These are phyloP conservation scores for Coelastrella sp. DNA, from an alignment of 139 green algal genomes.

Conservation along the genomic window DNA sequence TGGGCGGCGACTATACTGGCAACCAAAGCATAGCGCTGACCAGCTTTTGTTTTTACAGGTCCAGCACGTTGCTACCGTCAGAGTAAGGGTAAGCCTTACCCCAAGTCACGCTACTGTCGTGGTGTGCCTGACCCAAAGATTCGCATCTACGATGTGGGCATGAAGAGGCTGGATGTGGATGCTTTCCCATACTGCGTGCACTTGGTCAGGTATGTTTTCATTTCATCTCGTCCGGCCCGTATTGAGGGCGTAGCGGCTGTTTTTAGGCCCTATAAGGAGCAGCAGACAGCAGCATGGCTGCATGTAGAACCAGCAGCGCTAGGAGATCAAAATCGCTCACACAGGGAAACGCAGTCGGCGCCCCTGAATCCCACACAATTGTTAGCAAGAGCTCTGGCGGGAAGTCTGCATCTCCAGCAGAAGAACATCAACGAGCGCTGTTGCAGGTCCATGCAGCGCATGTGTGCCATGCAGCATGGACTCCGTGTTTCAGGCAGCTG, in stretches of 20 bases:
- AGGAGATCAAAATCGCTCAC: too few relatives aligned
- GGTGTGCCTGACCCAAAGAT: constrained; percentile 99
- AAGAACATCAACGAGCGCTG: too few relatives aligned
- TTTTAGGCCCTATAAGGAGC: background rate
- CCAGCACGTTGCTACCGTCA: constrained; percentile 95
- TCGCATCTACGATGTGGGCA: constrained; percentile 98
- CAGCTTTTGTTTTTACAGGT: constrained; percentile 51
- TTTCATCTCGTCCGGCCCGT: too few relatives aligned
- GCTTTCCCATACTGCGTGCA: constrained; percentile 97
- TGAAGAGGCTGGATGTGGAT: constrained; percentile 96
- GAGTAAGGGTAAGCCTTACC: constrained; percentile 99
- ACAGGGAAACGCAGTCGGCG: too few relatives aligned
- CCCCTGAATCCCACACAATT: too few relatives aligned
- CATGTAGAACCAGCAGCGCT: too few relatives aligned
- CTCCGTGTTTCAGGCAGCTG: too few relatives aligned
- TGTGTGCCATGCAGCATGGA: too few relatives aligned
- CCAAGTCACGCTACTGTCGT: constrained; percentile 98
- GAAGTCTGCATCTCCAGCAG: too few relatives aligned
- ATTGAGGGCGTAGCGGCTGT: too few relatives aligned
- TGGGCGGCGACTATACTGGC: background rate
- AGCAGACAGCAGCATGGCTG: background rate
- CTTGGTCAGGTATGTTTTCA: constrained; percentile 85
- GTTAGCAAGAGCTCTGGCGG: too few relatives aligned
- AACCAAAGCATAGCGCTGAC: background rate
- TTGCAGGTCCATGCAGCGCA: too few relatives aligned